A percentile compares a stretch with the other conserved stretches of the same genome.
These are phyloP conservation scores for Thymus mandschuricus DNA, from an alignment of 257 asterid species.

Conservation along the genomic window DNA sequence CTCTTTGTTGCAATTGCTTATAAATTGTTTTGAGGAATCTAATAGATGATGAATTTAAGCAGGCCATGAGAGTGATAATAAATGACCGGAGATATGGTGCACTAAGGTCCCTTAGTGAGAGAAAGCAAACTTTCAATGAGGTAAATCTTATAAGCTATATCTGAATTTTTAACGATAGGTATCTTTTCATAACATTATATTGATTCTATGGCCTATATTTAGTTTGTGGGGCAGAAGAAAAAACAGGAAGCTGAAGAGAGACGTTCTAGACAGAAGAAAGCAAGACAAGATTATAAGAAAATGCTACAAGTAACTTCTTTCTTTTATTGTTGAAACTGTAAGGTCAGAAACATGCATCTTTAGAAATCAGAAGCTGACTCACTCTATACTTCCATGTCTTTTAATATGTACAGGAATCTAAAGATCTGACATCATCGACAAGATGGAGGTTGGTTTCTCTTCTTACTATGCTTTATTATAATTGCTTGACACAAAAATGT, in stretches of 20 bases:
- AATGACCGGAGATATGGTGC: slow-evolving; percentile 90
- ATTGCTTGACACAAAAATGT: slow-evolving; percentile 8
- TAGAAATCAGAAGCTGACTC: slow-evolving; percentile 5
- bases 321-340: slow-evolving; percentile 10
- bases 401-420: slow-evolving; percentile 62
- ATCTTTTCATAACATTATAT: slow-evolving; percentile 19
- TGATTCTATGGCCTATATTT: slow-evolving; percentile 35
- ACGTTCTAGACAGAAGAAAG: slow-evolving; percentile 76
- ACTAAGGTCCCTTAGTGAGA: slow-evolving; percentile 78
- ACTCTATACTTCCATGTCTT: slow-evolving; percentile 10
- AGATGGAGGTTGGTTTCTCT: slow-evolving; percentile 81
- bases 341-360: slow-evolving; percentile 18
- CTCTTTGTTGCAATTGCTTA: slow-evolving; percentile 22
- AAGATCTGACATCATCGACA: slow-evolving; percentile 68
- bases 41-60: slow-evolving; percentile 33
- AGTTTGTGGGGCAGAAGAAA: slow-evolving; percentile 83
- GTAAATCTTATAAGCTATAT: slow-evolving; percentile 44
- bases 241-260: slow-evolving; percentile 89
- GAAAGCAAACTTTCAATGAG: slow-evolving; percentile 92
- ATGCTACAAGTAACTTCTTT: slow-evolving; percentile 76
- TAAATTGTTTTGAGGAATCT: slow-evolving; percentile 27
- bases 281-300: slow-evolving; percentile 78
- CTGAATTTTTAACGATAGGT: slow-evolving; percentile 31
- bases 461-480: slow-evolving; percentile 5
- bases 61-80: slow-evolving; percentile 91